Evolutionary conservation across 768 basidiomycete genomes (phyloP).

Genomic region (Psilocybe cyanescens): DNA sequence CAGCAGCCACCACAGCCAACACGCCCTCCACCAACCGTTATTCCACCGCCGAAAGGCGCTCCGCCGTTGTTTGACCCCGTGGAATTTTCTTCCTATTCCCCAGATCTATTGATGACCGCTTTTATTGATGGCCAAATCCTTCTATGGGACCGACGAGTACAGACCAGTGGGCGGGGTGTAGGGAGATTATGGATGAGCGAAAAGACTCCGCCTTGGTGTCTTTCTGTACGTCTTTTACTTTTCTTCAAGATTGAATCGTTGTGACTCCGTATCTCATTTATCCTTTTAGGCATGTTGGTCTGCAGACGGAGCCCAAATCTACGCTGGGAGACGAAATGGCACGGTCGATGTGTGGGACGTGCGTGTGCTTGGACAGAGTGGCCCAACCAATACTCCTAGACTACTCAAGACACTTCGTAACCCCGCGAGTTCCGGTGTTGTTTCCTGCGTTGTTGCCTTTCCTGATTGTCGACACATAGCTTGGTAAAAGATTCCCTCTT

Average conservation of each 20-base stretch:
- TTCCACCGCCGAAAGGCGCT: constrained; percentile 72
- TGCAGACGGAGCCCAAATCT: constrained; percentile 82
- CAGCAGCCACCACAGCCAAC: constrained; percentile 10
- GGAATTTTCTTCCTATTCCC: constrained; percentile 67
- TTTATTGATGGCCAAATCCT: constrained; percentile 92
- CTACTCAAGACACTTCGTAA: constrained; percentile 84
- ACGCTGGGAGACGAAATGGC: constrained; percentile 89
- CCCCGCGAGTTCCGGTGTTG: constrained; percentile 86
- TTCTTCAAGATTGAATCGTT: background rate
- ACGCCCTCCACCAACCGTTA: constrained; percentile 28
- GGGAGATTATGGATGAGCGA: constrained; percentile 89
- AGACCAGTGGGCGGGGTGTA: constrained; percentile 68
- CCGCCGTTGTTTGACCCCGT: constrained; percentile 71
- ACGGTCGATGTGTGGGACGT: constrained; percentile 95
- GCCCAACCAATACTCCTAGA: constrained; percentile 68
- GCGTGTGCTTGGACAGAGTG: constrained; percentile 71
- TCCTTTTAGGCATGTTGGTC: constrained; percentile 89
- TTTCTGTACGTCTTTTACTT: constrained; percentile 66
- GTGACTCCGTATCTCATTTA: background rate
- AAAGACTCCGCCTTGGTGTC: constrained; percentile 94
- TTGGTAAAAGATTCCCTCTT: constrained; percentile 59
- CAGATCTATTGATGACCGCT: constrained; percentile 86
- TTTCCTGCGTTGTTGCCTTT: constrained; percentile 89
- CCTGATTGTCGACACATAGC: constrained; percentile 93
- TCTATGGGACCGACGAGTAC: constrained; percentile 85